Percentiles rank a stretch among this genome's conserved stretches.
Conservation (phyloP, 768 basidiomycete species). For the Trametes meyenii region DNA sequence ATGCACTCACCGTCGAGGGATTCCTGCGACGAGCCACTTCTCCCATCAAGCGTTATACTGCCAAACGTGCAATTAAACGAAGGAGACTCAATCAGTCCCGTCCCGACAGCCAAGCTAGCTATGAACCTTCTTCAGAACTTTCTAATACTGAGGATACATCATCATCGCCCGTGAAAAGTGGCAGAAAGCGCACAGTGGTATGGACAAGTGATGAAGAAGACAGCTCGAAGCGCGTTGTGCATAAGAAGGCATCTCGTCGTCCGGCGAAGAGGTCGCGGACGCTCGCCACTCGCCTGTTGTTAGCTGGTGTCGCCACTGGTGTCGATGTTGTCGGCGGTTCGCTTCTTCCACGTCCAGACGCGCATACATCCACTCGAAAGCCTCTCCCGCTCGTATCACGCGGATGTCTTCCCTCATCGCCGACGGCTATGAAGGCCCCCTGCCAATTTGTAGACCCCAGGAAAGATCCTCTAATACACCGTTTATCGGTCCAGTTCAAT, state of each 20-base stretch:
- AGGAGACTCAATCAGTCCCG: not conserved
- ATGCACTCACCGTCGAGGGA: slow-evolving; percentile 64
- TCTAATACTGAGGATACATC: not conserved
- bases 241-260: not conserved
- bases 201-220: slow-evolving; percentile 16
- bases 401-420: slow-evolving; percentile 12
- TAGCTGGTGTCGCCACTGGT: slow-evolving; percentile 40
- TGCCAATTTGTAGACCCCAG: slow-evolving; percentile 39
- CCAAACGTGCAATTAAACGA: not conserved
- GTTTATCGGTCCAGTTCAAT: slow-evolving; percentile 27
- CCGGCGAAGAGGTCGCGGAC: slow-evolving; percentile 24
- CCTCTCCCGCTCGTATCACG: slow-evolving; percentile 34
- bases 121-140: not conserved
- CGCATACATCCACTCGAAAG: slow-evolving; percentile 28
- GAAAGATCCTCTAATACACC: slow-evolving; percentile 18
- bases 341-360: slow-evolving; percentile 5
- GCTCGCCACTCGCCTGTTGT: slow-evolving; percentile 39
- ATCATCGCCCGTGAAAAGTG: not conserved
- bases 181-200: not conserved
- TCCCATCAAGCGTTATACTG: slow-evolving; percentile 1
- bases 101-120: not conserved
- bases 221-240: too few species aligned
- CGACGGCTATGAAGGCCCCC: slow-evolving; percentile 9
- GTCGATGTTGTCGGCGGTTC: slow-evolving; percentile 36
- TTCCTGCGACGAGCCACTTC: slow-evolving; percentile 68